Conservation (phyloP, 2,329 filamentous ascomycete genomes). For the Ilyonectria mors-panacis region DNA sequence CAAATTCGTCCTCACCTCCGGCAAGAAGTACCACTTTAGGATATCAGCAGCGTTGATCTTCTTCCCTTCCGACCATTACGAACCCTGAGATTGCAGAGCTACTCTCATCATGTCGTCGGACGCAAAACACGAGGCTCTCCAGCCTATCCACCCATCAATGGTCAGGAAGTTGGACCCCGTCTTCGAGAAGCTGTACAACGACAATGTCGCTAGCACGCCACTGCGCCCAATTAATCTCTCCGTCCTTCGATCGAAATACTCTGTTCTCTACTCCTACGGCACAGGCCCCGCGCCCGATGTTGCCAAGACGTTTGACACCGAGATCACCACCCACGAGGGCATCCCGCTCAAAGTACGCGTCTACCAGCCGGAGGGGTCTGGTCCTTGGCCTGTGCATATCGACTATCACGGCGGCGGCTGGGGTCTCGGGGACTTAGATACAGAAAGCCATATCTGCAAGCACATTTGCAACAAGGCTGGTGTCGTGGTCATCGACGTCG, state of each 20-base stretch:
- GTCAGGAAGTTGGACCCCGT: conserved; percentile 61
- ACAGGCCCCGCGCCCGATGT: conserved; percentile 59
- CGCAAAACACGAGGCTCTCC: conserved; percentile 59
- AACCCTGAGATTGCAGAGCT: neutral
- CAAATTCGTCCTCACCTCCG: neutral
- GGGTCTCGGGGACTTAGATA: conserved; percentile 65
- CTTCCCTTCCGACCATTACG: neutral
- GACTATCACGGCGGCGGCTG: conserved; percentile 67
- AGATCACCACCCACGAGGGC: conserved; percentile 52
- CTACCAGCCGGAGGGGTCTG: conserved; percentile 59
- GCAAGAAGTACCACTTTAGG: neutral
- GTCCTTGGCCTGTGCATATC: conserved; percentile 63
- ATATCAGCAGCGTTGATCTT: neutral
- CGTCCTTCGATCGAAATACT: conserved; percentile 58
- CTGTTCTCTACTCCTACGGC: conserved; percentile 61
- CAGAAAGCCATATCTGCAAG: conserved; percentile 64
- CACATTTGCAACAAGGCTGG: conserved; percentile 61
- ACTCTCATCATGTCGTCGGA: conserved; percentile 27
- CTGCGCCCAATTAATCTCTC: conserved; percentile 57
- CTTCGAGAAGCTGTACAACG: conserved; percentile 64
- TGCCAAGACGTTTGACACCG: conserved; percentile 56
- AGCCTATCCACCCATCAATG: conserved; percentile 63
- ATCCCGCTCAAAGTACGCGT: conserved; percentile 56
- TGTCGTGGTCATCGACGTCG: conserved; percentile 65
- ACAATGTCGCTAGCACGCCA: conserved; percentile 59